phyloP scores from a whole-genome alignment of 2,329 filamentous ascomycete species.

The Thielaviopsis musarum region DNA sequence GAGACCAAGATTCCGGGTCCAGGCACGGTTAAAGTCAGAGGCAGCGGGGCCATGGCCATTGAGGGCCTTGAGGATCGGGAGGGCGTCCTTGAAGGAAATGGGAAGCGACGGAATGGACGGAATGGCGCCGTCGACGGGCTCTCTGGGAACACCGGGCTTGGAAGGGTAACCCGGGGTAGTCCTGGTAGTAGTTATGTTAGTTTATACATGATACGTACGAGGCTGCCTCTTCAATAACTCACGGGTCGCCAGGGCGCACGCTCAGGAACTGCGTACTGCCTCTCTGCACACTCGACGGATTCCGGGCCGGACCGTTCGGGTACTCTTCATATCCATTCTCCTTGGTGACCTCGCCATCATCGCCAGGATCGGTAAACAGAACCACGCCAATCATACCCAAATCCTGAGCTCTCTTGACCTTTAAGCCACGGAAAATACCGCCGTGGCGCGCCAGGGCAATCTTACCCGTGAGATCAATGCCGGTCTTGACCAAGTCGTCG shows the following conservation, averaged over 20 bases:
- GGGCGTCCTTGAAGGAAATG: slow-evolving; percentile 71
- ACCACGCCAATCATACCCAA: slow-evolving; percentile 75
- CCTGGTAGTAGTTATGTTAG: slow-evolving; percentile 16
- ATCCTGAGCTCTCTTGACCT: slow-evolving; percentile 83
- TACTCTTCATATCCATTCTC: slow-evolving; percentile 66
- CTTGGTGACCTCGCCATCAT: slow-evolving; percentile 69
- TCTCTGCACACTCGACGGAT: slow-evolving; percentile 78
- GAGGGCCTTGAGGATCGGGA: slow-evolving; percentile 76
- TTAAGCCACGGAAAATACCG: slow-evolving; percentile 71
- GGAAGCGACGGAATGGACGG: slow-evolving; percentile 82
- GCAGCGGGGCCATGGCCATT: slow-evolving; percentile 76
- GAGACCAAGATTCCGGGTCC: slow-evolving; percentile 55
- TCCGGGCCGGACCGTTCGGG: slow-evolving; percentile 69
- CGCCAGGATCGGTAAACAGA: slow-evolving; percentile 76
- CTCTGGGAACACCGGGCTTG: slow-evolving; percentile 68
- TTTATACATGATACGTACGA: too few species aligned
- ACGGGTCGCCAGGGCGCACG: slow-evolving; percentile 52
- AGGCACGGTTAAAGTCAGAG: slow-evolving; percentile 53
- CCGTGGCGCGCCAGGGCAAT: slow-evolving; percentile 81
- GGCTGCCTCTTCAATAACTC: slow-evolving; percentile 15
- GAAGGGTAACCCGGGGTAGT: slow-evolving; percentile 91
- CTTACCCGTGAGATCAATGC: slow-evolving; percentile 63
- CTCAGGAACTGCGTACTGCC: slow-evolving; percentile 75
- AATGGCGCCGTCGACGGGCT: slow-evolving; percentile 50
- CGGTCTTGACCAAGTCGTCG: slow-evolving; percentile 60